Percentiles rank a stretch among this genome's conserved stretches.
These are phyloP conservation scores for Gyrodon lividus DNA, from an alignment of 768 basidiomycete species.

Conservation along the genomic window DNA sequence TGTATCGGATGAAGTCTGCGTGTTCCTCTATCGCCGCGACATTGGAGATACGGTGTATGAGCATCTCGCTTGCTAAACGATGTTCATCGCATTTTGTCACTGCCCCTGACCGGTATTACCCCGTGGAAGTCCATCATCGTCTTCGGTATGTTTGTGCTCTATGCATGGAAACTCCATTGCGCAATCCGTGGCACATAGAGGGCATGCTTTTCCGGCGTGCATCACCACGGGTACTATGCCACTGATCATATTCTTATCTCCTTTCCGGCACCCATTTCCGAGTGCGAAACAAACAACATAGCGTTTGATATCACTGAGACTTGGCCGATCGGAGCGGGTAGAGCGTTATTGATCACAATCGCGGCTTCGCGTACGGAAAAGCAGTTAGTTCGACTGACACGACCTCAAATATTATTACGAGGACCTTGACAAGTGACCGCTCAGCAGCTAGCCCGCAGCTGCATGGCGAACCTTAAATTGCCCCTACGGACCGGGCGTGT, in stretches of 20 bases:
- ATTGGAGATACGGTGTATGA: constrained; percentile 15
- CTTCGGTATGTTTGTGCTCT: constrained; percentile 9
- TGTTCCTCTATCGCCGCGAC: constrained; percentile 27
- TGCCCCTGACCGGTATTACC: constrained; percentile 30
- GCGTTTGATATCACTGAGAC: constrained; percentile 21
- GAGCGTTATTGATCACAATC: constrained; percentile 2
- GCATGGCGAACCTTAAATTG: constrained; percentile 4
- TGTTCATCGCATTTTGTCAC: constrained; percentile 18
- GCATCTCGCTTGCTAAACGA: constrained; percentile 3
- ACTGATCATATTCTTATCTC: constrained; percentile 26
- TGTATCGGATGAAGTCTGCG: constrained; percentile 16
- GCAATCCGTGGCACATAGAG: constrained; percentile 19
- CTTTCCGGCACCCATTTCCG: constrained; percentile 16
- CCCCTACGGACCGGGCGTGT: constrained; percentile 14
- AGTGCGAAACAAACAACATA: constrained; percentile 8
- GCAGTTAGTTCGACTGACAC: constrained; percentile 8
- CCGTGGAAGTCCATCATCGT: constrained; percentile 11
- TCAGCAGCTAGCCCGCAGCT: not conserved
- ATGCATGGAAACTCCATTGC: constrained; percentile 20
- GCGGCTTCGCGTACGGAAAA: not conserved
- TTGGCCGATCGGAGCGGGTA: constrained; percentile 13
- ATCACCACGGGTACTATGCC: constrained; percentile 24
- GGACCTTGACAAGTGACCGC: constrained; percentile 13
- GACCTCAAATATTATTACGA: constrained; percentile 15
- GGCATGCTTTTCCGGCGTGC: constrained; percentile 27